Evolutionary conservation across 306 rosid genomes (phyloP).

Genomic region (Fragaria ananassa): DNA sequence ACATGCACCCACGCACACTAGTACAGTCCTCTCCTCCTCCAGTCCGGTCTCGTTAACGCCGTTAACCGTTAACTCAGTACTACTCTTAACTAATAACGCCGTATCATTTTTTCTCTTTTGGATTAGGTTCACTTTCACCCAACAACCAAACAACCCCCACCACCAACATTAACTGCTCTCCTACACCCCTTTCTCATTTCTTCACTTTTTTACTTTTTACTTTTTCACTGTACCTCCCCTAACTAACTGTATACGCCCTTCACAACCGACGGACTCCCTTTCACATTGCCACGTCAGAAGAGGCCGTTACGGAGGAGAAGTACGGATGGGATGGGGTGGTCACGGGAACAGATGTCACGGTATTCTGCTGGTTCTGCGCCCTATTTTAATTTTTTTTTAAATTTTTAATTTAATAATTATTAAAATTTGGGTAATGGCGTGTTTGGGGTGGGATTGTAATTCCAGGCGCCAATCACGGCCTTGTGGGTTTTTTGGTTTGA

Average conservation of each 20-base stretch:
- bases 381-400: not conserved
- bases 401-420: not conserved
- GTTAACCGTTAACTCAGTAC: slow-evolving; percentile 20
- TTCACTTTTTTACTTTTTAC: not conserved
- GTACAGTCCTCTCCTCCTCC: not conserved
- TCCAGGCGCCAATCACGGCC: slow-evolving; percentile 78
- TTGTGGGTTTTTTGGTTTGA: slow-evolving; percentile 29
- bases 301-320: slow-evolving; percentile 16
- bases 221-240: not conserved
- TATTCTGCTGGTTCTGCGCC: slow-evolving; percentile 23
- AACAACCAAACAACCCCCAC: slow-evolving; percentile 30
- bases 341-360: slow-evolving; percentile 28
- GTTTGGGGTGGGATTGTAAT: slow-evolving; percentile 44
- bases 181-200: too few relatives aligned
- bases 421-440: not conserved
- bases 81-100: not conserved
- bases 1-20: not conserved
- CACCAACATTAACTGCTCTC: slow-evolving; percentile 17
- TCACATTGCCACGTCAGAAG: slow-evolving; percentile 22
- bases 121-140: slow-evolving; percentile 31
- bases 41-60: slow-evolving; percentile 15
- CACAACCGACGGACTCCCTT: not conserved
- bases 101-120: not conserved
- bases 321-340: slow-evolving; percentile 22
- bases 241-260: not conserved